Percentiles rank a stretch among this genome's conserved stretches.
phyloP scores from a whole-genome alignment of 2,329 filamentous ascomycete genomes.

The Ascochyta fabae region DNA sequence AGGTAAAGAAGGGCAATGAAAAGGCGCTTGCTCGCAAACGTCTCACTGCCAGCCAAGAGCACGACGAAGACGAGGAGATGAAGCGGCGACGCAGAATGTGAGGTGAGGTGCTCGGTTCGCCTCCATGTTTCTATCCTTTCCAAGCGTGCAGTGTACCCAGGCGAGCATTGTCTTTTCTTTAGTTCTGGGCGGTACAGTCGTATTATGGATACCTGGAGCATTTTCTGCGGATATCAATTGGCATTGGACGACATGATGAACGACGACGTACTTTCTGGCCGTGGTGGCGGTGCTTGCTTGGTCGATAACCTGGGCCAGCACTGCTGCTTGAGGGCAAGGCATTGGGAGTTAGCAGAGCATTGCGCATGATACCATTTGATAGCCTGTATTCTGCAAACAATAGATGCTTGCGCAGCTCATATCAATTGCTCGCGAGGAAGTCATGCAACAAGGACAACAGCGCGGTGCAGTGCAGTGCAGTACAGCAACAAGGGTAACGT shows the following conservation, averaged over 20 bases:
- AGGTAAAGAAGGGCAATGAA: slow-evolving; percentile 85
- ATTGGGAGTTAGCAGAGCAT: slow-evolving; percentile 38
- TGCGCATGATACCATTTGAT: slow-evolving; percentile 48
- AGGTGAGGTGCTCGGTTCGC: slow-evolving; percentile 2
- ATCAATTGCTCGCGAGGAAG: too few species aligned
- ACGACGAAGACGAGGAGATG: slow-evolving; percentile 48
- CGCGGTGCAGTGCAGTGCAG: too few species aligned
- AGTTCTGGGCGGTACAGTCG: slow-evolving; percentile 36
- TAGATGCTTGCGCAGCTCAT: slow-evolving; percentile 10
- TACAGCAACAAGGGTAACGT: background rate
- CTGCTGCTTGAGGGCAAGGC: slow-evolving; percentile 35
- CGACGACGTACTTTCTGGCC: slow-evolving; percentile 25
- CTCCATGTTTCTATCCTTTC: slow-evolving; percentile 12
- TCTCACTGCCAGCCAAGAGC: slow-evolving; percentile 48
- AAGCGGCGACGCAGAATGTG: slow-evolving; percentile 48
- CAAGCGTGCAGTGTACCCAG: background rate
- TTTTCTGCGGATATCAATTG: slow-evolving; percentile 41
- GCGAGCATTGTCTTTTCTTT: slow-evolving; percentile 15
- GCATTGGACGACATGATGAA: slow-evolving; percentile 46
- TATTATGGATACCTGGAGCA: slow-evolving; percentile 42
- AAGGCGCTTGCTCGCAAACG: slow-evolving; percentile 57
- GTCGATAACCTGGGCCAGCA: slow-evolving; percentile 34
- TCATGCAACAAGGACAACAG: background rate
- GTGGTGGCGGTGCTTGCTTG: slow-evolving; percentile 29
- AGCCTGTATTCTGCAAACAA: slow-evolving; percentile 33